A percentile compares a stretch with the other conserved stretches of the same genome.
Conservation (phyloP, 1,139 yeast species). For the Suhomyces bolitotheri region DNA sequence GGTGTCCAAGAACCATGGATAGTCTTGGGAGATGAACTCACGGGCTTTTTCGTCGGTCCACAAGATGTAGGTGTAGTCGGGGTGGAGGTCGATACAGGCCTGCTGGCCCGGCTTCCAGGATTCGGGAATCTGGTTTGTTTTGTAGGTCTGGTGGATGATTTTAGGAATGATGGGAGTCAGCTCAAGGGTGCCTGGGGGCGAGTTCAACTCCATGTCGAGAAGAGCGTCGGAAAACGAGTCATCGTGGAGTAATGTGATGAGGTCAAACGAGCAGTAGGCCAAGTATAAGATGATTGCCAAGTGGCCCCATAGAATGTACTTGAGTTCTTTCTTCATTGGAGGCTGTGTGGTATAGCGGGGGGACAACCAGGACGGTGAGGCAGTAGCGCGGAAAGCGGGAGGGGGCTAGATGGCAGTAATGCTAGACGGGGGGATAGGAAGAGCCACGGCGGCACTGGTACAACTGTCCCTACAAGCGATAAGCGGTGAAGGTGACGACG, state of each 20-base stretch:
- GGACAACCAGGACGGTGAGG: neutral
- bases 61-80: conserved; percentile 80
- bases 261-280: conserved; percentile 66
- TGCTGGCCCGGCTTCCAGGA: conserved; percentile 79
- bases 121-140: conserved; percentile 73
- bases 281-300: conserved; percentile 54
- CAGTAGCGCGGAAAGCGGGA: neutral
- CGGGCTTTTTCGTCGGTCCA: conserved; percentile 91
- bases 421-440: neutral
- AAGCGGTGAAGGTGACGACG: conserved; percentile 1
- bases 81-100: conserved; percentile 74
- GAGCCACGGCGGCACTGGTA: no score
- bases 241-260: conserved; percentile 73
- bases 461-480: neutral
- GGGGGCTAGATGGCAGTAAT: neutral
- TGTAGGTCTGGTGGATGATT: conserved; percentile 92
- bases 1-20: conserved; percentile 81
- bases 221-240: conserved; percentile 67
- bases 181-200: conserved; percentile 39
- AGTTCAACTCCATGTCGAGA: conserved; percentile 56
- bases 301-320: conserved; percentile 60
- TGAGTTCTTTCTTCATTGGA: conserved; percentile 59
- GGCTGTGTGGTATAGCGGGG: neutral
- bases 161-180: conserved; percentile 70
- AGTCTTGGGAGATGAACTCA: conserved; percentile 73